Evolutionary conservation across 139 green algal species (phyloP).

Genomic region (Coelastrella sp.): DNA sequence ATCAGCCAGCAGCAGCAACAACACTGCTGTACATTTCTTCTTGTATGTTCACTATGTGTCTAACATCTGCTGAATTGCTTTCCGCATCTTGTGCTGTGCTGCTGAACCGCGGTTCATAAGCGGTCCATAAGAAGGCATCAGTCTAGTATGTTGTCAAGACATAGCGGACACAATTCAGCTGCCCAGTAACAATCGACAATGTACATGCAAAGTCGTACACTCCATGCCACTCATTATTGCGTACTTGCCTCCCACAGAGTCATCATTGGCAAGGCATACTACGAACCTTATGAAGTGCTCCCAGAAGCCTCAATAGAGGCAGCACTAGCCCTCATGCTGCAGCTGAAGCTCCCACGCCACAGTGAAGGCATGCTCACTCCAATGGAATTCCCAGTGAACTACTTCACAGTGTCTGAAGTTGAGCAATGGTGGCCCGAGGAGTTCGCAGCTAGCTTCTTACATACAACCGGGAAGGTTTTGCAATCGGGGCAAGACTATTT

Average conservation of each 20-base stretch:
- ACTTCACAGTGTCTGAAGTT: constrained; percentile 89
- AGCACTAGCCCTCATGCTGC: constrained; percentile 76
- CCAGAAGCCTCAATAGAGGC: constrained; percentile 72
- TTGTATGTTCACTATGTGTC: neutral
- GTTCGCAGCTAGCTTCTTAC: constrained; percentile 32
- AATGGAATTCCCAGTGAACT: constrained; percentile 91
- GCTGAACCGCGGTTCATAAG: too few species aligned
- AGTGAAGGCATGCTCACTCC: constrained; percentile 67
- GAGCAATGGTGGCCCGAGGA: constrained; percentile 85
- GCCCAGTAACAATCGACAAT: too few species aligned
- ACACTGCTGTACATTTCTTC: neutral
- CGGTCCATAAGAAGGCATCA: too few species aligned
- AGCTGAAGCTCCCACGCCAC: constrained; percentile 30
- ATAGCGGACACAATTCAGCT: too few species aligned
- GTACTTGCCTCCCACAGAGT: constrained; percentile 56
- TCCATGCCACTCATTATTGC: neutral
- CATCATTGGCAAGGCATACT: constrained; percentile 83
- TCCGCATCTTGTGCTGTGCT: too few species aligned
- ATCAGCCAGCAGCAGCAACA: too few species aligned
- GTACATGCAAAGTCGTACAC: too few species aligned
- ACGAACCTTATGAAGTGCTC: constrained; percentile 64
- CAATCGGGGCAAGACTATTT: neutral
- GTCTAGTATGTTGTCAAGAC: too few species aligned
- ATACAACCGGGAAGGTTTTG: neutral
- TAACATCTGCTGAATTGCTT: neutral